phyloP scores from a whole-genome alignment of 768 basidiomycete species.

The Termitomyces sp. region DNA sequence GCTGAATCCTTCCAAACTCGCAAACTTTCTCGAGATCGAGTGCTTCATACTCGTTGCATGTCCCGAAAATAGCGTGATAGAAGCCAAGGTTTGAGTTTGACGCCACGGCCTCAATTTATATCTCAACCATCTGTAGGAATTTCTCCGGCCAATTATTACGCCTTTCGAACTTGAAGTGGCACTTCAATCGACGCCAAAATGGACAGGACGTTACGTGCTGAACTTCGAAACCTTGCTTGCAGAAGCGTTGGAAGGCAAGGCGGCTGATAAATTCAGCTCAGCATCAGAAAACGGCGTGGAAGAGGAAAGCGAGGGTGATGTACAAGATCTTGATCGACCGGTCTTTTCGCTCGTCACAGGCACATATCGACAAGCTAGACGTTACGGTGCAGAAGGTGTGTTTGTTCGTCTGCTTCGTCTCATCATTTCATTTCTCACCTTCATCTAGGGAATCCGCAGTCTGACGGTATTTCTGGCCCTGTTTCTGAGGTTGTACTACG shows the following conservation, averaged over 20 bases:
- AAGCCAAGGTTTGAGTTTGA: constrained; percentile 47
- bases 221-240: constrained; percentile 63
- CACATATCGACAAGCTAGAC: constrained; percentile 73
- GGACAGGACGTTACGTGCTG: constrained; percentile 76
- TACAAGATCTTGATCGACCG: constrained; percentile 59
- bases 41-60: constrained; percentile 95
- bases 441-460: not conserved
- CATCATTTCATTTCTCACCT: not conserved
- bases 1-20: constrained; percentile 90
- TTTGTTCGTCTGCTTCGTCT: not conserved
- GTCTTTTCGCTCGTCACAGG: constrained; percentile 86
- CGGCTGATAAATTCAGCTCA: not conserved
- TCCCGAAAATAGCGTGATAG: constrained; percentile 83
- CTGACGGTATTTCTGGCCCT: constrained; percentile 8
- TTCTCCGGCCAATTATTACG: constrained; percentile 85
- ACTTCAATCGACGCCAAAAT: constrained; percentile 60
- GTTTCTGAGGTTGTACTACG: constrained; percentile 42
- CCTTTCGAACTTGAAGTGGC: constrained; percentile 89
- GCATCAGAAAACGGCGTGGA: not conserved
- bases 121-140: constrained; percentile 52
- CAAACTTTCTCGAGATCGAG: constrained; percentile 94
- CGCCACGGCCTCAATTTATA: not conserved
- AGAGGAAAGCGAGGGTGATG: constrained; percentile 18
- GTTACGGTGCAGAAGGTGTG: constrained; percentile 43
- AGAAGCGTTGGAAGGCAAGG: constrained; percentile 12